These are phyloP conservation scores for Daldinia loculata DNA, from an alignment of 495 filamentous ascomycete genomes.

Conservation along the genomic window DNA sequence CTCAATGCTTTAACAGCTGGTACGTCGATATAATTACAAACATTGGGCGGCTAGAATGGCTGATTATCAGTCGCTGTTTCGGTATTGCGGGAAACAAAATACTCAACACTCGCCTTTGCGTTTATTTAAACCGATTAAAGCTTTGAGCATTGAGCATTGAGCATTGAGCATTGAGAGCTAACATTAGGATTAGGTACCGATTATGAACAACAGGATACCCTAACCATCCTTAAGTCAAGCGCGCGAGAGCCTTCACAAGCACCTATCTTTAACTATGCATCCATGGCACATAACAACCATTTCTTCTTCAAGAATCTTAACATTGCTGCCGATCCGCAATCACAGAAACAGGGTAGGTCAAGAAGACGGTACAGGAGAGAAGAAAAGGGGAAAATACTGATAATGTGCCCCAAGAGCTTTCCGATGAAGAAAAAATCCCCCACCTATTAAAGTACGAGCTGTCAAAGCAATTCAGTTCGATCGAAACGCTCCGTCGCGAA, in stretches of 20 bases:
- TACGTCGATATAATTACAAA: slow-evolving; percentile 51
- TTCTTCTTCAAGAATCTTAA: slow-evolving; percentile 78
- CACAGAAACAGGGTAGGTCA: slow-evolving; percentile 23
- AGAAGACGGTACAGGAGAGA: slow-evolving; percentile 14
- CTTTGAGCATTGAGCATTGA: background rate
- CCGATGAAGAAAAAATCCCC: slow-evolving; percentile 44
- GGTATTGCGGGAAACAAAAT: background rate
- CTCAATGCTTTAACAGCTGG: slow-evolving; percentile 78
- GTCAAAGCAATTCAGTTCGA: slow-evolving; percentile 73
- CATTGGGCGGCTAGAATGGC: background rate
- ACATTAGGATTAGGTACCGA: slow-evolving; percentile 60
- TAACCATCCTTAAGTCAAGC: slow-evolving; percentile 75
- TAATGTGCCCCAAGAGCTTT: background rate
- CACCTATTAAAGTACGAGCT: slow-evolving; percentile 52
- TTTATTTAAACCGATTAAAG: background rate
- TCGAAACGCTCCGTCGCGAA: slow-evolving; percentile 79
- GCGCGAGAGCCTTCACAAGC: slow-evolving; percentile 81
- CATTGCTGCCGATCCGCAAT: background rate
- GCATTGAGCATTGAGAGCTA: slow-evolving; percentile 3
- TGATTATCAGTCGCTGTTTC: background rate
- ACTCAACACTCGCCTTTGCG: background rate
- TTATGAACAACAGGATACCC: slow-evolving; percentile 63
- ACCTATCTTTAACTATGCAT: slow-evolving; percentile 90
- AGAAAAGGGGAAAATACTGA: slow-evolving; percentile 5
- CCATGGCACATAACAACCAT: slow-evolving; percentile 95